A percentile compares a stretch with the other conserved stretches of the same genome.
Conservation (phyloP, 257 asterid genomes). For the Sherardia arvensis region DNA sequence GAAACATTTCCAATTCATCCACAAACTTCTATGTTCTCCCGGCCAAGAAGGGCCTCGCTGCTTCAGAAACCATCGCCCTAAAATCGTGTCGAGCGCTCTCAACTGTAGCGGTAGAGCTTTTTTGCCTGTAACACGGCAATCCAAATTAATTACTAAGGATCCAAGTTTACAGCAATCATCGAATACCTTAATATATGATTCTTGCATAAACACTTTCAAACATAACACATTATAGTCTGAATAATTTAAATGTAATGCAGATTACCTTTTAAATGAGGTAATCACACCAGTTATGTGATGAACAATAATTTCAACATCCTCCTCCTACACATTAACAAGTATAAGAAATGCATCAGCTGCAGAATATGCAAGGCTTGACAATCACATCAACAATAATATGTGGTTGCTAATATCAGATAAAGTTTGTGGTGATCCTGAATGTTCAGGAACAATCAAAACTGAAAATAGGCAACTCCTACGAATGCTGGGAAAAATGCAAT, state of each 20-base stretch:
- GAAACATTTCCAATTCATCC: conserved; percentile 52
- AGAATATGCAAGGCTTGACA: not conserved
- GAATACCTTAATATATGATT: too few species aligned
- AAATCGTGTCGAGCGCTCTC: conserved; percentile 40
- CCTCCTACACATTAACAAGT: conserved; percentile 11
- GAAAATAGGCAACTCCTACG: not conserved
- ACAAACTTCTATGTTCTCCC: conserved; percentile 57
- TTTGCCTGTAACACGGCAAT: conserved; percentile 34
- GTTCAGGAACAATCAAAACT: not conserved
- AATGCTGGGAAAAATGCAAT: not conserved
- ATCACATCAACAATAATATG: not conserved
- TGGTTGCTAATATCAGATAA: not conserved
- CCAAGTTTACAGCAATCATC: too few species aligned
- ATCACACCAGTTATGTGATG: too few species aligned
- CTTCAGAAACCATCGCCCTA: conserved; percentile 33
- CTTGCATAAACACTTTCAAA: too few species aligned
- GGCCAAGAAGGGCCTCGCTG: conserved; percentile 46
- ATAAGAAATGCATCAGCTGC: conserved; percentile 5
- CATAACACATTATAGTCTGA: too few species aligned
- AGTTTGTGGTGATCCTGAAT: not conserved
- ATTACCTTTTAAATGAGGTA: too few species aligned
- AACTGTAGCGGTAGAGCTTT: conserved; percentile 15
- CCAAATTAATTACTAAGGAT: not conserved
- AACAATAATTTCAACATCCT: too few species aligned
- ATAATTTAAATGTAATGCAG: too few species aligned